A percentile compares a stretch with the other conserved stretches of the same genome.
phyloP scores from a whole-genome alignment of 345 rosid genomes.

The Camelina laxa region DNA sequence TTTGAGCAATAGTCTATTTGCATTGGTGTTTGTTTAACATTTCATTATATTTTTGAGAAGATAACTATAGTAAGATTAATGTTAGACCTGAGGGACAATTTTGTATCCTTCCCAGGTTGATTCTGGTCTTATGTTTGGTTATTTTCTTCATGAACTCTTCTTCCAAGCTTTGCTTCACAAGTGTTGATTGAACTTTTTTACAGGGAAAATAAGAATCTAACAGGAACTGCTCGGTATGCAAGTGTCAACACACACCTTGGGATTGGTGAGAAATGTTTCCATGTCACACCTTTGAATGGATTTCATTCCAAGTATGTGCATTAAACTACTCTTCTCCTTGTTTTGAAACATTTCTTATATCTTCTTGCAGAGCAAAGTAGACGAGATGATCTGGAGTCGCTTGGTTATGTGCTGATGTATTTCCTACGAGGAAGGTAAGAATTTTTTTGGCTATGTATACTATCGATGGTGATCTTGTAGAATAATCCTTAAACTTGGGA shows the following conservation, averaged over 20 bases:
- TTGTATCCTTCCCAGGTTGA: no score
- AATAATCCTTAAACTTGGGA: slow-evolving; percentile 1
- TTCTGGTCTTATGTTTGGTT: not conserved
- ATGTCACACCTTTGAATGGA: not conserved
- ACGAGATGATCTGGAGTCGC: slow-evolving; percentile 93
- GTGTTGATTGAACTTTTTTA: slow-evolving; percentile 6
- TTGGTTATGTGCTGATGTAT: slow-evolving; percentile 95
- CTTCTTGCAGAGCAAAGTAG: slow-evolving; percentile 85
- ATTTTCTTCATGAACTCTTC: slow-evolving; percentile 1
- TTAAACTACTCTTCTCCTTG: not conserved
- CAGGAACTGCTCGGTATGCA: slow-evolving; percentile 95
- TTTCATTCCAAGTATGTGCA: not conserved
- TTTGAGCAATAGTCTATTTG: not conserved
- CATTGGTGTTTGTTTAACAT: not conserved
- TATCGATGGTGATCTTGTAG: not conserved
- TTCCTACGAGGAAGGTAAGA: slow-evolving; percentile 88
- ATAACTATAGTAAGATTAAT: no score
- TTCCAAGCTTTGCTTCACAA: slow-evolving; percentile 25
- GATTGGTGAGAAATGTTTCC: slow-evolving; percentile 58
- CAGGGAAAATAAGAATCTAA: slow-evolving; percentile 92
- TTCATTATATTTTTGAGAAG: not conserved
- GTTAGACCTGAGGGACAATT: no score
- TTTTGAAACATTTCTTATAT: slow-evolving; percentile 25
- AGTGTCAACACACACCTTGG: slow-evolving; percentile 97
- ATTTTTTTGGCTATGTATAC: slow-evolving; percentile 13